phyloP scores from a whole-genome alignment of 306 rosid species.

The Senna siamea region DNA sequence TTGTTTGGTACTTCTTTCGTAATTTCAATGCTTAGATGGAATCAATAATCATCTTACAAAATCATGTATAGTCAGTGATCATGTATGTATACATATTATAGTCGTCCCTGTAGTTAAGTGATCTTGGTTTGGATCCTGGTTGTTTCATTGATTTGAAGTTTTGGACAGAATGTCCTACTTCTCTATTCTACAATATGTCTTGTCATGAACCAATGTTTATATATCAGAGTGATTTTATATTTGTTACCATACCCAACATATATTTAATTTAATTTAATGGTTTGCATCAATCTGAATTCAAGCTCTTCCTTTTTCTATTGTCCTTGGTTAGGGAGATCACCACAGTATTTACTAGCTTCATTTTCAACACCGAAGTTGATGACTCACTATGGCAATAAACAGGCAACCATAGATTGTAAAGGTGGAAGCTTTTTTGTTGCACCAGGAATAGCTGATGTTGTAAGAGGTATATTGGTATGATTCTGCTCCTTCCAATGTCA shows the following conservation, averaged over 20 bases:
- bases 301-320: constrained; percentile 30
- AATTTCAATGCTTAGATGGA: not conserved
- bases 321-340: constrained; percentile 56
- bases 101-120: not conserved
- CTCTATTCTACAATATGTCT: not conserved
- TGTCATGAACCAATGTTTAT: not conserved
- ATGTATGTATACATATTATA: not conserved
- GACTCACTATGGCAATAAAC: constrained; percentile 50
- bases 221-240: not conserved
- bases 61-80: not conserved
- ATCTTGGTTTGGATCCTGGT: not conserved
- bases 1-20: not conserved
- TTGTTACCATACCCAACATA: not conserved
- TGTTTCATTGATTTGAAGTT: not conserved
- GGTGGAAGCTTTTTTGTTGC: constrained; percentile 15
- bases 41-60: not conserved
- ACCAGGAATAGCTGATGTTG: not conserved
- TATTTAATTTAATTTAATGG: not conserved
- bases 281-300: constrained; percentile 21
- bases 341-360: constrained; percentile 69
- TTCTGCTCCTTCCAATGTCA: constrained; percentile 19
- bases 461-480: constrained; percentile 1
- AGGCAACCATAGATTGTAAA: constrained; percentile 10
- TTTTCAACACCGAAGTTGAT: constrained; percentile 71
- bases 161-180: not conserved